Percentiles rank a stretch among this genome's conserved stretches.
phyloP scores from a whole-genome alignment of 2,329 filamentous ascomycete genomes.

The Penicillium occitanis region DNA sequence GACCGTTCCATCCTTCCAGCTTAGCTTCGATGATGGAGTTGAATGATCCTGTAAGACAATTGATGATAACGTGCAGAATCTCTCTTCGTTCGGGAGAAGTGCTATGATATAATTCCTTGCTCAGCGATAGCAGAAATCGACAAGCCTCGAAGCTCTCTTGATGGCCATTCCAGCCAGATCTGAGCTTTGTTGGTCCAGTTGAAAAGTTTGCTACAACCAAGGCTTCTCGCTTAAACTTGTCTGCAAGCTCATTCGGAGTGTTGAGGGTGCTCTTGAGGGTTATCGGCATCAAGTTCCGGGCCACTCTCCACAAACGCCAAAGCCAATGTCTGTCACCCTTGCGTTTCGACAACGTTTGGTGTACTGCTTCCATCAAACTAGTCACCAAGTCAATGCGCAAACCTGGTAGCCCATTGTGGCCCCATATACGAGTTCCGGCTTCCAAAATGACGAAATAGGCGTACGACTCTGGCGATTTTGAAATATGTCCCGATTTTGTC shows the following conservation, averaged over 20 bases:
- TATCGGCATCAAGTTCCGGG: constrained; percentile 36
- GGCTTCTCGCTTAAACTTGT: constrained; percentile 31
- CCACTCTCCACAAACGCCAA: constrained; percentile 44
- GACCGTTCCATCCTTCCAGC: constrained; percentile 37
- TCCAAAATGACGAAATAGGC: constrained; percentile 39
- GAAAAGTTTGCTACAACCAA: constrained; percentile 17
- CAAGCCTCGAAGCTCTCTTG: constrained; percentile 42
- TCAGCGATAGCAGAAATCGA: constrained; percentile 32
- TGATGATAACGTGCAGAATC: constrained; percentile 8
- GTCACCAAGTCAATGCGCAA: constrained; percentile 28
- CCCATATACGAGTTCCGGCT: constrained; percentile 33
- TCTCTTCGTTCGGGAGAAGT: constrained; percentile 21
- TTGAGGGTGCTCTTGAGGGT: constrained; percentile 28
- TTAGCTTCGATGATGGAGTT: constrained; percentile 27
- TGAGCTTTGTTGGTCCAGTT: constrained; percentile 10
- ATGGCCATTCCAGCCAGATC: constrained; percentile 25
- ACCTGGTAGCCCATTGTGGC: constrained; percentile 24
- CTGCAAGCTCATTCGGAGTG: constrained; percentile 25
- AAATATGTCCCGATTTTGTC: constrained; percentile 30
- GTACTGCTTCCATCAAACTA: constrained; percentile 30
- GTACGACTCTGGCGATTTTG: constrained; percentile 32
- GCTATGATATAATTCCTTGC: constrained; percentile 26
- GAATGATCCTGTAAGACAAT: constrained; percentile 22
- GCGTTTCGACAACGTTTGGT: constrained; percentile 34
- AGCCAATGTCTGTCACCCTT: constrained; percentile 35